Conservation (phyloP, 371 early-diverging fungal genomes). For the Sporodiniella umbellata region DNA sequence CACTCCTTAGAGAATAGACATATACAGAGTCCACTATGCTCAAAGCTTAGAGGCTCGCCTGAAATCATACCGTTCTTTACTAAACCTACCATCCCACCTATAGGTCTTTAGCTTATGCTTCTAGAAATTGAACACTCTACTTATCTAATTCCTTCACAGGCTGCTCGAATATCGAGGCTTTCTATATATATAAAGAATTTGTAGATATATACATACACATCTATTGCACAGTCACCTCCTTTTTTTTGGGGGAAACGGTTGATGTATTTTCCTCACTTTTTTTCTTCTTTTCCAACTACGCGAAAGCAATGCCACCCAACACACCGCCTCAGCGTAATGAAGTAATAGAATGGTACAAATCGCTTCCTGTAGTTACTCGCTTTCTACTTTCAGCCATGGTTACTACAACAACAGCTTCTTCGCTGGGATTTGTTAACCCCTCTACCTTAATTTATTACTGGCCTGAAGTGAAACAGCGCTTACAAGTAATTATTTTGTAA, state of each 20-base stretch:
- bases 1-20: neutral
- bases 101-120: constrained; percentile 32
- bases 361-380: constrained; percentile 66
- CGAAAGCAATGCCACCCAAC: constrained; percentile 16
- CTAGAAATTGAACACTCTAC: constrained; percentile 30
- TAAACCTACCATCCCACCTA: constrained; percentile 58
- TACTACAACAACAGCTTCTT: constrained; percentile 44
- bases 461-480: constrained; percentile 16
- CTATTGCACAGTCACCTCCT: neutral
- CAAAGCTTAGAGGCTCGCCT: constrained; percentile 62
- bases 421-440: constrained; percentile 43
- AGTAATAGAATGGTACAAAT: constrained; percentile 48
- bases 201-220: neutral
- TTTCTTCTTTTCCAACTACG: neutral
- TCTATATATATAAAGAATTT: constrained; percentile 37
- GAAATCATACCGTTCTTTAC: constrained; percentile 62
- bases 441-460: constrained; percentile 40
- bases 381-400: constrained; percentile 54
- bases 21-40: neutral
- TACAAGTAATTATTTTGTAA: constrained; percentile 17
- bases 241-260: no score
- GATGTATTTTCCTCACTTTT: constrained; percentile 1
- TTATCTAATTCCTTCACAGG: constrained; percentile 36
- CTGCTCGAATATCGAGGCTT: constrained; percentile 42
- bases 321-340: constrained; percentile 19